These are phyloP conservation scores for Manihot esculenta DNA, from an alignment of 441 rosid species.

Conservation along the genomic window DNA sequence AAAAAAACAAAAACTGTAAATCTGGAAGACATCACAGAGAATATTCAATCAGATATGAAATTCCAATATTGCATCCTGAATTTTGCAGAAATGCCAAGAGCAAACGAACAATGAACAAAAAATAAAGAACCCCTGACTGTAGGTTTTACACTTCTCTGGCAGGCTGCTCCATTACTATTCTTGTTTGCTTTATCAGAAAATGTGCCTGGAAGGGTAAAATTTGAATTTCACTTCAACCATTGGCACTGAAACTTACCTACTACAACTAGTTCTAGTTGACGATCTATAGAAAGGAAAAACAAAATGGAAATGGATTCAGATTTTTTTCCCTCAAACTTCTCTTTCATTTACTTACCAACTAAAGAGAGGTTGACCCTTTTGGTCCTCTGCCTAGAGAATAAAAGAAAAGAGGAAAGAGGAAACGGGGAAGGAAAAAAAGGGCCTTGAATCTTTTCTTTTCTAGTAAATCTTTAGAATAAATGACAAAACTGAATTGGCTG, in stretches of 20 bases:
- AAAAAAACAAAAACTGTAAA: constrained; percentile 40
- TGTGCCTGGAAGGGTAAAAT: constrained; percentile 22
- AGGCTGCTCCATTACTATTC: constrained; percentile 8
- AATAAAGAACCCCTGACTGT: constrained; percentile 18
- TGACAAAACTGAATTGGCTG: no score
- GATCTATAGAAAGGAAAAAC: background rate
- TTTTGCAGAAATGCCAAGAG: constrained; percentile 19
- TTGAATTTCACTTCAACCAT: constrained; percentile 1
- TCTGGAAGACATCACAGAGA: no score
- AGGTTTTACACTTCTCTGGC: constrained; percentile 19
- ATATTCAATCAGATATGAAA: constrained; percentile 61
- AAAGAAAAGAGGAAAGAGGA: background rate
- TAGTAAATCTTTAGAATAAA: no score
- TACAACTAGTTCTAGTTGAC: background rate
- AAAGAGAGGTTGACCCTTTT: constrained; percentile 4
- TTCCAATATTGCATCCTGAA: constrained; percentile 41
- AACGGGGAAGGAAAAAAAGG: no score
- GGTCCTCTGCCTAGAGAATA: constrained; percentile 2
- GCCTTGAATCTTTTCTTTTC: no score
- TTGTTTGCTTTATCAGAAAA: constrained; percentile 37
- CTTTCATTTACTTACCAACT: background rate
- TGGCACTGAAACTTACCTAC: constrained; percentile 3
- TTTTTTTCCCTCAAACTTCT: background rate
- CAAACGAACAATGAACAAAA: constrained; percentile 18
- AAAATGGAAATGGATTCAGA: background rate